Conservation (phyloP, 306 rosid species). For the Pueraria montana region DNA sequence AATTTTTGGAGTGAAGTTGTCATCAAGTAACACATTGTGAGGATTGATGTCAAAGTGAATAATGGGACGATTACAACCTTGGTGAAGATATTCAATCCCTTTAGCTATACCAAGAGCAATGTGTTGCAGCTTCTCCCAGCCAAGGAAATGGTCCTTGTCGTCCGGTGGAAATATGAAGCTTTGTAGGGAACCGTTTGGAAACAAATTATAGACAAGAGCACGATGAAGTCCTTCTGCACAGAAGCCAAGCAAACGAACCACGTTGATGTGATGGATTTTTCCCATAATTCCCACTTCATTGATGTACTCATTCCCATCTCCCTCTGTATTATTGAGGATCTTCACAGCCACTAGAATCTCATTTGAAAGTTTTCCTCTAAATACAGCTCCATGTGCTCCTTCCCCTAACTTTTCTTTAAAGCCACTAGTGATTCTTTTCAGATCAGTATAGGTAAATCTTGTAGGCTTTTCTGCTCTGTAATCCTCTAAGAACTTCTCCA, state of each 20-base stretch:
- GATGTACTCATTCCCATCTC: neutral
- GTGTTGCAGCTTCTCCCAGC: constrained; percentile 3
- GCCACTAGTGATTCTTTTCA: neutral
- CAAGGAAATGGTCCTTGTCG: neutral
- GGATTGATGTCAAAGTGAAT: constrained; percentile 13
- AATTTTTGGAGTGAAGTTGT: neutral
- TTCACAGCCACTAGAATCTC: neutral
- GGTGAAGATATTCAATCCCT: constrained; percentile 18
- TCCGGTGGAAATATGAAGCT: neutral
- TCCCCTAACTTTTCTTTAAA: neutral
- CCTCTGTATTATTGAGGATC: neutral
- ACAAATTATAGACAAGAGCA: neutral
- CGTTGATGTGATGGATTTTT: neutral
- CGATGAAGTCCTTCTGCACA: neutral
- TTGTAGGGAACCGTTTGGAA: neutral
- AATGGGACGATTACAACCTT: neutral
- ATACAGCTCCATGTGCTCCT: neutral
- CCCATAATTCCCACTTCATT: constrained; percentile 3
- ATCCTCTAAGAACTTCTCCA: neutral
- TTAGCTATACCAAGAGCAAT: neutral
- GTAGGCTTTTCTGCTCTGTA: neutral
- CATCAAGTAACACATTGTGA: neutral
- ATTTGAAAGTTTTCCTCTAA: neutral
- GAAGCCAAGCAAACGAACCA: constrained; percentile 9
- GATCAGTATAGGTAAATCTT: neutral